Conservation (phyloP, 805 yeast genomes). For the Naumovozyma castellii region DNA sequence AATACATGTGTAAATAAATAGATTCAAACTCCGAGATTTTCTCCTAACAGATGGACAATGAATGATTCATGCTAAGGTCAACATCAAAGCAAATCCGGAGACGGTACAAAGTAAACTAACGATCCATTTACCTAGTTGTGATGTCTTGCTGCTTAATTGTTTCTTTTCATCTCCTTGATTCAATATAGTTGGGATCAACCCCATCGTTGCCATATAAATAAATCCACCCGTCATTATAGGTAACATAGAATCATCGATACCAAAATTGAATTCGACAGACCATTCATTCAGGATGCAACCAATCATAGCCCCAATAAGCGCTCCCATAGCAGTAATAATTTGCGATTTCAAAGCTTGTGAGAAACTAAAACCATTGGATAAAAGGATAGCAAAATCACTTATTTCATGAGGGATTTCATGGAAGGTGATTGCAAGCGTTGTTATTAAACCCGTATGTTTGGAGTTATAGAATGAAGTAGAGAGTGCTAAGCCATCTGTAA, state of each 20-base stretch:
- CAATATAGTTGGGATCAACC: slow-evolving; percentile 46
- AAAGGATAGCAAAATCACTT: slow-evolving; percentile 68
- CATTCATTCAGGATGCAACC: slow-evolving; percentile 47
- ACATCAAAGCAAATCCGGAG: not conserved
- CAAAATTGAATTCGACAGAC: not conserved
- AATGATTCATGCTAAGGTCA: not conserved
- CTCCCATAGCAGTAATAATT: slow-evolving; percentile 55
- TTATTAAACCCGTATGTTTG: slow-evolving; percentile 52
- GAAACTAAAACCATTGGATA: slow-evolving; percentile 54
- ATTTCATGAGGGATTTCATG: slow-evolving; percentile 79
- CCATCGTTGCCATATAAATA: slow-evolving; percentile 60
- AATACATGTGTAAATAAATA: not conserved
- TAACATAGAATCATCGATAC: slow-evolving; percentile 38
- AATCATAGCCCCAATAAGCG: slow-evolving; percentile 52
- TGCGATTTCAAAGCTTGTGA: slow-evolving; percentile 60
- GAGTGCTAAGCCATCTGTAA: slow-evolving; percentile 70
- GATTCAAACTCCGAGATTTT: not conserved
- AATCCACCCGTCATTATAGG: slow-evolving; percentile 76
- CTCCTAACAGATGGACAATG: not conserved
- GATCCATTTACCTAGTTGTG: not conserved
- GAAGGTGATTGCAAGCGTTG: slow-evolving; percentile 60
- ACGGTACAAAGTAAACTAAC: not conserved
- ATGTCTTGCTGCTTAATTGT: not conserved
- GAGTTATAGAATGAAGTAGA: slow-evolving; percentile 60
- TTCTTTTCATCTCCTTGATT: not conserved